Conservation (phyloP, 805 yeast genomes). For the Starmerella apicola region DNA sequence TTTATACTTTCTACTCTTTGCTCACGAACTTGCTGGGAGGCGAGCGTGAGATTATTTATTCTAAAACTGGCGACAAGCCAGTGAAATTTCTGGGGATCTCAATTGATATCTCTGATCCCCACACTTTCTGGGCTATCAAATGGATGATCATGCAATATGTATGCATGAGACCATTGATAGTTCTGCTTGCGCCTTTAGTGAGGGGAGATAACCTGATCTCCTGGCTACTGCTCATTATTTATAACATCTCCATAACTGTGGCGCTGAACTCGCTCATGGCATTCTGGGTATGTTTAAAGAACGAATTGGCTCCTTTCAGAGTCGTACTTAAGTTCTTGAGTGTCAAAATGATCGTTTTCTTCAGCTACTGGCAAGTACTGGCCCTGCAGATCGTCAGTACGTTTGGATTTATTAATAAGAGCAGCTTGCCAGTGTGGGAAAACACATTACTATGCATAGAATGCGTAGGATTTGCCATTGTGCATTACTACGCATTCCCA, state of each 20-base stretch:
- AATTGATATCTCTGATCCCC: slow-evolving; percentile 79
- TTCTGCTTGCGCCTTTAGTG: slow-evolving; percentile 36
- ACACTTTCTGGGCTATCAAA: slow-evolving; percentile 60
- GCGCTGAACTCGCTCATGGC: slow-evolving; percentile 77
- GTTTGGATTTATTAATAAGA: slow-evolving; percentile 25
- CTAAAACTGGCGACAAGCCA: slow-evolving; percentile 62
- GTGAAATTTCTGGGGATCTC: slow-evolving; percentile 32
- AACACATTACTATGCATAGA: slow-evolving; percentile 73
- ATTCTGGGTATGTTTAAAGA: slow-evolving; percentile 84
- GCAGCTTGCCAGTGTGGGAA: slow-evolving; percentile 50
- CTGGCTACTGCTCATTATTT: slow-evolving; percentile 45
- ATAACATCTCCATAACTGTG: slow-evolving; percentile 67
- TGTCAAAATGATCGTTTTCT: slow-evolving; percentile 87
- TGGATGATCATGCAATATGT: slow-evolving; percentile 86
- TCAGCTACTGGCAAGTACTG: slow-evolving; percentile 95
- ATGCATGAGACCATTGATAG: slow-evolving; percentile 83
- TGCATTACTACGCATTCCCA: slow-evolving; percentile 82
- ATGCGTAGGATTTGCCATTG: slow-evolving; percentile 68
- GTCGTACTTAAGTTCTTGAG: slow-evolving; percentile 91
- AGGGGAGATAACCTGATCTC: not conserved
- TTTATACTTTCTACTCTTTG: slow-evolving; percentile 80
- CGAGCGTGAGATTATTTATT: slow-evolving; percentile 68
- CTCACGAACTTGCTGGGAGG: slow-evolving; percentile 83
- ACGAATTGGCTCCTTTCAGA: slow-evolving; percentile 61
- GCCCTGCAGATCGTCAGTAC: slow-evolving; percentile 34